A percentile compares a stretch with the other conserved stretches of the same genome.
phyloP scores from a whole-genome alignment of 2,329 filamentous ascomycete genomes.

The Ascosphaera apis region DNA sequence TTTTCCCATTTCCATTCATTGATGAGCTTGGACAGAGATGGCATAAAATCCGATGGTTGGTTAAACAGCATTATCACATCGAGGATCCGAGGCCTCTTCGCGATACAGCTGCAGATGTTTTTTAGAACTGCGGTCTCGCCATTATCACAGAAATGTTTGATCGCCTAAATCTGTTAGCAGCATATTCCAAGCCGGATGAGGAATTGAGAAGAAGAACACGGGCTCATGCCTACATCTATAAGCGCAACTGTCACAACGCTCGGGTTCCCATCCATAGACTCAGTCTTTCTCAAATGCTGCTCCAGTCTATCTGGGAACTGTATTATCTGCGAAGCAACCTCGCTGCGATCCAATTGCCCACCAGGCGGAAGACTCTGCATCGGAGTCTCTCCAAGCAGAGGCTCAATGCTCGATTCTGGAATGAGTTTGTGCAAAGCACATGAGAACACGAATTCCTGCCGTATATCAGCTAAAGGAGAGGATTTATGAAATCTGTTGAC shows the following conservation, averaged over 20 bases:
- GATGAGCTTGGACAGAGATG: slow-evolving; percentile 33
- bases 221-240: slow-evolving; percentile 34
- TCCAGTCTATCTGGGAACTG: slow-evolving; percentile 54
- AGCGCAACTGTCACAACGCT: slow-evolving; percentile 63
- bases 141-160: slow-evolving; percentile 25
- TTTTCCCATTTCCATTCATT: slow-evolving; percentile 39
- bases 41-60: slow-evolving; percentile 31
- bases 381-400: slow-evolving; percentile 61
- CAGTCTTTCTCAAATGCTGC: slow-evolving; percentile 56
- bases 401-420: slow-evolving; percentile 51
- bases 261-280: slow-evolving; percentile 78
- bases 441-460: slow-evolving; percentile 68
- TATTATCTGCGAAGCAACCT: slow-evolving; percentile 54
- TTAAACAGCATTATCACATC: slow-evolving; percentile 38
- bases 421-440: slow-evolving; percentile 79
- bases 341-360: slow-evolving; percentile 54
- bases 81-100: slow-evolving; percentile 30
- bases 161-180: background rate
- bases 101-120: slow-evolving; percentile 33
- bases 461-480: slow-evolving; percentile 40
- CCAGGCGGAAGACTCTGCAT: slow-evolving; percentile 55
- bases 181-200: background rate
- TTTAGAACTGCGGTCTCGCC: slow-evolving; percentile 42
- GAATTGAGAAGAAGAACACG: background rate
- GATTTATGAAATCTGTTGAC: slow-evolving; percentile 30